Base-by-base conservation (phyloP, 805 yeast genomes). In the Candida xiaguanensis region DNA sequence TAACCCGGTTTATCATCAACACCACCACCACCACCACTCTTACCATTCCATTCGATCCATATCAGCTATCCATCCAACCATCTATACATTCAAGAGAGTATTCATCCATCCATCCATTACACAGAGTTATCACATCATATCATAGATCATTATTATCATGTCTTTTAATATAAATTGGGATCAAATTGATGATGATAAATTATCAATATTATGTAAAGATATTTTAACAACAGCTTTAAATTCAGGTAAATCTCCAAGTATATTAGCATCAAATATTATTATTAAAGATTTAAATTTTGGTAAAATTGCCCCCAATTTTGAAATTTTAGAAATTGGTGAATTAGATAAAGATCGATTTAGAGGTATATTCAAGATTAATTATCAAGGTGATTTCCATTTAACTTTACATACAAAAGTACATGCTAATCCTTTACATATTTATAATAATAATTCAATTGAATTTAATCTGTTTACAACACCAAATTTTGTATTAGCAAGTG, bases 271-370 rank as follows among this genome's bases (percentile, higher is more conserved):
- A 14, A 75, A 74, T 34, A 85, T 85, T 45, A 65, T 65, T 27
- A 86, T 85, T 35, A 73, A 77, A 40, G 87, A 83, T 46, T 69
- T 85, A 27, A 73, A 80, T 50, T 81, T 86, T 63, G 95, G 95
- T 8, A 72, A 79, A 34, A 70, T 75, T 19, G 80, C 93, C 1
- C 95, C 95, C 1, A 67, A 72, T 40, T 77, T 85, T 44, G 95
- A 85, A 58, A 82, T 86, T 26, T 64, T 85, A 43, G 95, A 85
- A 52, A 82, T 85, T 47, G 95, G 95, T 4, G 95, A 86, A 55
- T 60, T 86, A 24, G 93, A 80, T 5, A 69, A 67, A 19, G 93
- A 85, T 59, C 63, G 85, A 44, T 86, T 85, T 52, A 68, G 93
- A 42, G 95, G 95, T 1, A 86, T 85, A 15, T 86, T 85, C 67